These are phyloP conservation scores for Fagus crenata DNA, from an alignment of 306 rosid species.

Conservation along the genomic window DNA sequence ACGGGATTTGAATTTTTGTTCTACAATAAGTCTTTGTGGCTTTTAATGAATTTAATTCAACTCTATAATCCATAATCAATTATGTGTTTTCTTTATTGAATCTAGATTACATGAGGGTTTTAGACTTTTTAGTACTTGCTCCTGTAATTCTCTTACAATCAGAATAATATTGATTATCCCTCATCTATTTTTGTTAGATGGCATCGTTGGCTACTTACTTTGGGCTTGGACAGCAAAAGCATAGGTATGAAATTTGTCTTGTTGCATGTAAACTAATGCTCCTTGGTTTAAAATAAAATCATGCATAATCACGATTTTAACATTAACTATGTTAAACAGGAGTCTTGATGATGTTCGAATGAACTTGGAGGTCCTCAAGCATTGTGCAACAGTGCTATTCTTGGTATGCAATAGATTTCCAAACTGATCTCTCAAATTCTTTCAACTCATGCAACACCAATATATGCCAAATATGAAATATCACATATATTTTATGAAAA, in stretches of 20 bases:
- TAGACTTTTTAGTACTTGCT: neutral
- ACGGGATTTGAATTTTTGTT: no score
- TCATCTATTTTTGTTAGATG: slow-evolving; percentile 55
- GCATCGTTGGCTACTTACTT: slow-evolving; percentile 89
- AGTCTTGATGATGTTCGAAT: slow-evolving; percentile 98
- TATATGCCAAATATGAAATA: neutral
- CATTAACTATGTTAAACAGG: slow-evolving; percentile 39
- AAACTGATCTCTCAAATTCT: neutral
- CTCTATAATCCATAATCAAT: neutral
- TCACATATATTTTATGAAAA: neutral
- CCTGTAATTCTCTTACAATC: neutral
- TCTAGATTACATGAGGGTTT: neutral
- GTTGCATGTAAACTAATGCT: neutral
- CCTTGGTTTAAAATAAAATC: neutral
- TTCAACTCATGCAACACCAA: neutral
- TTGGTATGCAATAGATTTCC: slow-evolving; percentile 49
- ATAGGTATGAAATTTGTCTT: slow-evolving; percentile 50
- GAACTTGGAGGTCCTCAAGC: slow-evolving; percentile 94
- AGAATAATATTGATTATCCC: neutral
- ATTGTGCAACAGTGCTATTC: slow-evolving; percentile 90
- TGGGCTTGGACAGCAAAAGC: slow-evolving; percentile 88
- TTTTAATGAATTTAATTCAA: neutral
- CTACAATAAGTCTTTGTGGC: neutral
- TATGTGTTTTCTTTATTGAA: neutral
- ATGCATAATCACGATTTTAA: neutral